Conservation (phyloP, 306 rosid species). For the Fragaria iinumae region DNA sequence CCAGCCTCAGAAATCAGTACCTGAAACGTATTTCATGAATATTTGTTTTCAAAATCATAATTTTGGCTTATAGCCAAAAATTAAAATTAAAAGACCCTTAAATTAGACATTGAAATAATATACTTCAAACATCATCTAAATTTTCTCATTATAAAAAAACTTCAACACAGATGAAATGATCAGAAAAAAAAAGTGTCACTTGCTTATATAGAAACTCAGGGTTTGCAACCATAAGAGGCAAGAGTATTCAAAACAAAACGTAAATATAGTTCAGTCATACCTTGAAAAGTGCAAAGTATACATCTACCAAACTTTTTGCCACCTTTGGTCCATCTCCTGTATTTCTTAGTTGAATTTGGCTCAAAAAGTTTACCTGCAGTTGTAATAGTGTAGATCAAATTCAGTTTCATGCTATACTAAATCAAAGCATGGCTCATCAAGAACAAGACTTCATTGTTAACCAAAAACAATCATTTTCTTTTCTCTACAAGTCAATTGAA, state of each 20-base stretch:
- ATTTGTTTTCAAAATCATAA: not conserved
- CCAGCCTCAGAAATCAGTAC: conserved; percentile 64
- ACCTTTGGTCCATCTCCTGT: conserved; percentile 92
- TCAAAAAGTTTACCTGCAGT: conserved; percentile 82
- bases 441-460: not conserved
- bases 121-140: not conserved
- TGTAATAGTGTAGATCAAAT: conserved; percentile 17
- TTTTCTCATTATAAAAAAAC: not conserved
- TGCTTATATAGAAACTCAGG: not conserved
- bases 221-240: not conserved
- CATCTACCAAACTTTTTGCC: conserved; percentile 87
- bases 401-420: conserved; percentile 12
- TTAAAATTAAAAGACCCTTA: not conserved
- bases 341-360: conserved; percentile 75
- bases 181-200: not conserved
- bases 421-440: conserved; percentile 3
- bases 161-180: not conserved
- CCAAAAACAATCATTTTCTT: not conserved
- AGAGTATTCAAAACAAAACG: conserved; percentile 8
- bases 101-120: not conserved
- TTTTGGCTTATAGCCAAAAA: not conserved
- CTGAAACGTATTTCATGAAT: conserved; percentile 33
- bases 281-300: conserved; percentile 92
- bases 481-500: not conserved
- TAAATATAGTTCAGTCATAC: conserved; percentile 36